Conservation (phyloP, 768 basidiomycete genomes). For the Mycena vitilis region DNA sequence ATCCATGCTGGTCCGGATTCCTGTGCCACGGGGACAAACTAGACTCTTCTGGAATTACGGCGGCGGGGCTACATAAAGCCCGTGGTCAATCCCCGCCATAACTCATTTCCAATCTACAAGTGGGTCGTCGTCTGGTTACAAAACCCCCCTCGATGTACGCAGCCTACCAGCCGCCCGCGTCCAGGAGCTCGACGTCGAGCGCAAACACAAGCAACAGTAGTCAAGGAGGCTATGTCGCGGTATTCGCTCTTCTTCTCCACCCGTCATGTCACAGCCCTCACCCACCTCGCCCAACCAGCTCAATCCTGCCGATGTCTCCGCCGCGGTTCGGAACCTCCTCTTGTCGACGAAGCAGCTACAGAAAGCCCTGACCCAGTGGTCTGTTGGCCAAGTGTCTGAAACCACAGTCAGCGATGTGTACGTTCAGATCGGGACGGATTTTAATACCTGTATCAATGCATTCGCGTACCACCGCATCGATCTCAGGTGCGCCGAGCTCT, state of each 20-base stretch:
- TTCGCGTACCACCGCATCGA: constrained; percentile 82
- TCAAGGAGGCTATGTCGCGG: constrained; percentile 22
- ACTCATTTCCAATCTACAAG: constrained; percentile 13
- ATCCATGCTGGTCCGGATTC: background rate
- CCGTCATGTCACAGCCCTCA: constrained; percentile 27
- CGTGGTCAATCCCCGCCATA: background rate
- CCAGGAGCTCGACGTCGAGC: constrained; percentile 33
- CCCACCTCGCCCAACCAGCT: constrained; percentile 39
- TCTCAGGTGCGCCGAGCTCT: constrained; percentile 68
- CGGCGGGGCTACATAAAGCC: constrained; percentile 9
- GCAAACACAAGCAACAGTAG: constrained; percentile 35
- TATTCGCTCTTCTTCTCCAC: background rate
- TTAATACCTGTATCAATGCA: constrained; percentile 81
- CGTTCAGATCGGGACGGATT: constrained; percentile 89
- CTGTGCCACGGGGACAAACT: background rate
- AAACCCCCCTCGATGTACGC: constrained; percentile 17
- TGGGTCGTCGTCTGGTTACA: constrained; percentile 1
- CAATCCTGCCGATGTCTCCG: constrained; percentile 62
- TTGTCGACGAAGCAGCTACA: constrained; percentile 87
- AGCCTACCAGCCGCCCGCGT: constrained; percentile 8
- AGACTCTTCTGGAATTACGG: constrained; percentile 2
- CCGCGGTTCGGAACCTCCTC: constrained; percentile 74
- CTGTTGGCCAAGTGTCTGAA: constrained; percentile 66
- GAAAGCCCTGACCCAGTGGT: constrained; percentile 78
- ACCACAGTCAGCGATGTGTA: constrained; percentile 89